phyloP scores from a whole-genome alignment of 176 grass and related monocot genomes.

The Paspalum vaginatum region DNA sequence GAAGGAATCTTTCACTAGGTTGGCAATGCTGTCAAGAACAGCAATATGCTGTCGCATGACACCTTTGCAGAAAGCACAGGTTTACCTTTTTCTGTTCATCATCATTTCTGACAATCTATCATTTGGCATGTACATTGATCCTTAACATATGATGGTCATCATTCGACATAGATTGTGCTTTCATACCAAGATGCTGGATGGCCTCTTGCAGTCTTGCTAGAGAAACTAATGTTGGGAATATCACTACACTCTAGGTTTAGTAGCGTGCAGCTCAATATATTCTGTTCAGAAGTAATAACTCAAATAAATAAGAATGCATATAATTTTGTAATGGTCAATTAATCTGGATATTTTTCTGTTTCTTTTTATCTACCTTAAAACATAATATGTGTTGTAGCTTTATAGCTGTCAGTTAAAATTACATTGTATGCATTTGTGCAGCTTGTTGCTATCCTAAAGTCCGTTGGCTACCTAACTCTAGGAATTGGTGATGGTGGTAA shows the following conservation, averaged over 20 bases:
- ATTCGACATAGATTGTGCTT: neutral
- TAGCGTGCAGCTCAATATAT: conserved; percentile 15
- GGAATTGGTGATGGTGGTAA: conserved; percentile 97
- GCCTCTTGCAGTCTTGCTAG: neutral
- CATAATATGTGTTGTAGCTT: neutral
- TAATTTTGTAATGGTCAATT: neutral
- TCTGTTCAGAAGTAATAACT: conserved; percentile 15
- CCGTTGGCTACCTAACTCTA: conserved; percentile 70
- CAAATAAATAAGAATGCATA: neutral
- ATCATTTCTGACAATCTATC: conserved; percentile 9
- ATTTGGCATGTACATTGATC: conserved; percentile 11
- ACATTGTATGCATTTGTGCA: conserved; percentile 53
- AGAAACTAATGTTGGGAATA: conserved; percentile 1
- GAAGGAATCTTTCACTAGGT: conserved; percentile 73
- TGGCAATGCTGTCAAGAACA: conserved; percentile 77
- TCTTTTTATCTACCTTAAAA: conserved; percentile 28
- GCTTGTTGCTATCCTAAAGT: conserved; percentile 85
- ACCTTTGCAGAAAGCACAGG: conserved; percentile 95
- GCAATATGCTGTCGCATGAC: conserved; percentile 91
- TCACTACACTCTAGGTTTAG: neutral
- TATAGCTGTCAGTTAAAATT: conserved; percentile 10
- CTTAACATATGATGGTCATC: neutral
- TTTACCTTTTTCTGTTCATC: conserved; percentile 30
- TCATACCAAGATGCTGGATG: conserved; percentile 7
- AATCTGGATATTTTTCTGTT: neutral